phyloP scores from a whole-genome alignment of 2,329 filamentous ascomycete genomes.

The Penicillium glabrum region DNA sequence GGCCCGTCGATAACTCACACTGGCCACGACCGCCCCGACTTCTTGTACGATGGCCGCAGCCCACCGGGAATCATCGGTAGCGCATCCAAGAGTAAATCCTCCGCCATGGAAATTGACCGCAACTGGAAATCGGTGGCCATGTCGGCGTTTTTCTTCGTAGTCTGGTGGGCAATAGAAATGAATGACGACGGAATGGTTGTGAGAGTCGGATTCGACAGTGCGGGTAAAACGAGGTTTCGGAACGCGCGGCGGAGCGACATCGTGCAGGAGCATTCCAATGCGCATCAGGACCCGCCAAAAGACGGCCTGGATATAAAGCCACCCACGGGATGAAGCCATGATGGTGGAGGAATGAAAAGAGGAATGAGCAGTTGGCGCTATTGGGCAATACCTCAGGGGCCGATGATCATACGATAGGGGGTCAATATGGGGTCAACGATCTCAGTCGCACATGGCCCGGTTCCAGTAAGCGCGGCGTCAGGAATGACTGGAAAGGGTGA shows the following conservation, averaged over 20 bases:
- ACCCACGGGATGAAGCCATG: slow-evolving; percentile 48
- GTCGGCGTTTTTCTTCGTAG: slow-evolving; percentile 33
- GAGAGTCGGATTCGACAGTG: slow-evolving; percentile 52
- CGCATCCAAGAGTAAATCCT: slow-evolving; percentile 60
- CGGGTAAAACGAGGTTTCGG: slow-evolving; percentile 61
- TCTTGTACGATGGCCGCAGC: slow-evolving; percentile 56
- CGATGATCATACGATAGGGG: not conserved
- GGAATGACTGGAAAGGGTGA: not conserved
- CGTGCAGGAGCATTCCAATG: slow-evolving; percentile 69
- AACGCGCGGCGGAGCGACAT: slow-evolving; percentile 60
- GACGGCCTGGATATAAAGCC: slow-evolving; percentile 62
- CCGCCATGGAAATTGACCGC: slow-evolving; percentile 66
- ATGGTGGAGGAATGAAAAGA: not conserved
- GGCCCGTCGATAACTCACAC: slow-evolving; percentile 61
- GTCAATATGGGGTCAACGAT: not conserved
- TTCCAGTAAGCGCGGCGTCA: not conserved
- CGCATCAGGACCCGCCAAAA: slow-evolving; percentile 68
- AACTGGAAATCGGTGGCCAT: slow-evolving; percentile 53
- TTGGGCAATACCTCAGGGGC: not conserved
- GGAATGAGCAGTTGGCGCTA: not conserved
- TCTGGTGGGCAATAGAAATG: slow-evolving; percentile 61
- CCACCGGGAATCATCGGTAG: slow-evolving; percentile 63
- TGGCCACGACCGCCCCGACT: slow-evolving; percentile 58
- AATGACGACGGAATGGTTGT: slow-evolving; percentile 54
- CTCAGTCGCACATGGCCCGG: not conserved